Evolutionary conservation across 2,329 filamentous ascomycete species (phyloP).

Genomic region (Venturiaceae sp.): DNA sequence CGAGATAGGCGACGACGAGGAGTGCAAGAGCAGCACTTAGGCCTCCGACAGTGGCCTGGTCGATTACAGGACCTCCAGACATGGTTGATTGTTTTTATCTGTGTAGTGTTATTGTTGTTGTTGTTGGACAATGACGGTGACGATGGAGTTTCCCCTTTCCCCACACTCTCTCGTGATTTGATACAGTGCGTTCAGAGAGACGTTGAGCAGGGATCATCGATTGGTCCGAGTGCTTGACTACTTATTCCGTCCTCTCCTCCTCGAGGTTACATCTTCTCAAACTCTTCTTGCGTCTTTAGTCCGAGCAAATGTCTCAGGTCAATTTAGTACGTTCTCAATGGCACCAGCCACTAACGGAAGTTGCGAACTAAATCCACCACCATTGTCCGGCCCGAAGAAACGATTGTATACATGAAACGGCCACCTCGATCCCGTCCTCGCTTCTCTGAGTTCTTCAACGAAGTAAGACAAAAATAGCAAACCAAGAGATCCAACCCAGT

Average conservation of each 20-base stretch:
- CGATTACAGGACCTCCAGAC: conserved; percentile 22
- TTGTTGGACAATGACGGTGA: too few species aligned
- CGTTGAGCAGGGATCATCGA: not conserved
- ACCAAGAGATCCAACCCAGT: too few species aligned
- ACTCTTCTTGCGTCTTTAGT: not conserved
- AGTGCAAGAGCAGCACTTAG: conserved; percentile 44
- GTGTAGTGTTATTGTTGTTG: not conserved
- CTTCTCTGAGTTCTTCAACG: not conserved
- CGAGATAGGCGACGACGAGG: conserved; percentile 41
- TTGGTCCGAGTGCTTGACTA: not conserved
- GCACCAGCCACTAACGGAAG: not conserved
- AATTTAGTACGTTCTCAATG: too few species aligned
- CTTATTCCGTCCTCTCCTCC: too few species aligned
- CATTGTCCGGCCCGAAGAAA: not conserved
- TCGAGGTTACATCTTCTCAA: not conserved
- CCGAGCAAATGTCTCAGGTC: not conserved
- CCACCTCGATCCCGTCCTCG: not conserved
- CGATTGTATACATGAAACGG: not conserved
- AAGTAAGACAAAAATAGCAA: not conserved
- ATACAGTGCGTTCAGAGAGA: too few species aligned
- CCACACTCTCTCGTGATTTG: too few species aligned
- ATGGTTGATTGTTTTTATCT: too few species aligned
- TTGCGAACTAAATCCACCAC: not conserved
- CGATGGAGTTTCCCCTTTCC: too few species aligned
- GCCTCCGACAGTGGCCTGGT: conserved; percentile 43